A percentile compares a stretch with the other conserved stretches of the same genome.
Conservation (phyloP, 1,139 yeast genomes). For the Saccharomyces hybrid region DNA sequence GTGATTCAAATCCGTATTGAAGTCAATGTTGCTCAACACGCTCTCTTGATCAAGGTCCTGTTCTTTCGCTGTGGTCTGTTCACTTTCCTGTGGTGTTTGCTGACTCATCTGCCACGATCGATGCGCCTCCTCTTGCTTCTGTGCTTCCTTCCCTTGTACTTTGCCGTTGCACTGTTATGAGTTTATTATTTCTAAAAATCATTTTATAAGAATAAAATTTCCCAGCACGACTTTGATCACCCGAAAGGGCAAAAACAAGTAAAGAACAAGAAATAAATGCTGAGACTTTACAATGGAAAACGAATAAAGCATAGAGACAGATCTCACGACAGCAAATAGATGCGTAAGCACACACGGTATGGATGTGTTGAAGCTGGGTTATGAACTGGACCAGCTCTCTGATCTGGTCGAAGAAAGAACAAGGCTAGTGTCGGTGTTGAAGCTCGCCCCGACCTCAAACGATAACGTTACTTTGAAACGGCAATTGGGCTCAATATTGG, state of each 20-base stretch:
- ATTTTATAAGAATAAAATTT: neutral
- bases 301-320: neutral
- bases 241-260: neutral
- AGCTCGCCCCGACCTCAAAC: slow-evolving; percentile 21
- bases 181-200: neutral
- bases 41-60: slow-evolving; percentile 24
- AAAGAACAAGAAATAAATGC: neutral
- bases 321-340: neutral
- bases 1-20: slow-evolving; percentile 13
- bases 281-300: neutral
- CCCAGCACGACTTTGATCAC: neutral
- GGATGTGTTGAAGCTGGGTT: slow-evolving; percentile 18
- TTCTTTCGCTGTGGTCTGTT: neutral
- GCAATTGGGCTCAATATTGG: slow-evolving; percentile 17
- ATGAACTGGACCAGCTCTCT: slow-evolving; percentile 22
- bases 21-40: slow-evolving; percentile 21
- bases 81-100: neutral
- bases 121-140: neutral
- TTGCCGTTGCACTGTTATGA: neutral
- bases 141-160: neutral
- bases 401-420: slow-evolving; percentile 26
- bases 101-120: neutral
- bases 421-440: slow-evolving; percentile 17
- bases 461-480: slow-evolving; percentile 22
- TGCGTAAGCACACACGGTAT: slow-evolving; percentile 6